Conservation (phyloP, 345 rosid genomes). For the Erucastrum elatum region DNA sequence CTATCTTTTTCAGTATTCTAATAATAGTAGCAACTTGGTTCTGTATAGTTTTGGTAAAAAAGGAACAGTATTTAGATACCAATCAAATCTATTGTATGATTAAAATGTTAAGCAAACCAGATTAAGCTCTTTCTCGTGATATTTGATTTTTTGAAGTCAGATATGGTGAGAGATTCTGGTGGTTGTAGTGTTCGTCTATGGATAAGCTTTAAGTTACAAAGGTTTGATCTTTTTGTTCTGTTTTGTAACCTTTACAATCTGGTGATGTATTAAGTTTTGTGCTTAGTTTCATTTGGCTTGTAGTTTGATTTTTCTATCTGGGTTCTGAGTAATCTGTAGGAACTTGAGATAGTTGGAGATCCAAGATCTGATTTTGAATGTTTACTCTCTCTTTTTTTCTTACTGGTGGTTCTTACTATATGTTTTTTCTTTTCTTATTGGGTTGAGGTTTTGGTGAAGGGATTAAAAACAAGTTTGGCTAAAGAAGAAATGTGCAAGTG, state of each 20-base stretch:
- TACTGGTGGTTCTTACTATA: too few species aligned
- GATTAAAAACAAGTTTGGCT: slow-evolving; percentile 18
- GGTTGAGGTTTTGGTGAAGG: slow-evolving; percentile 28
- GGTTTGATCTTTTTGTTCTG: slow-evolving; percentile 32
- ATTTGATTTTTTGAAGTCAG: slow-evolving; percentile 2
- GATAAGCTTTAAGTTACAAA: slow-evolving; percentile 33
- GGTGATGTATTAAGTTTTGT: background rate
- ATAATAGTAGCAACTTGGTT: background rate
- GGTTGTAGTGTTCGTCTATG: slow-evolving; percentile 34
- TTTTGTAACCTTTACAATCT: background rate
- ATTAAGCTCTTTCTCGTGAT: slow-evolving; percentile 11
- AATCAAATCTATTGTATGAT: background rate
- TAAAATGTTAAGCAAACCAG: slow-evolving; percentile 24
- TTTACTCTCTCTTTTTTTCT: background rate
- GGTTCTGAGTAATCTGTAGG: slow-evolving; percentile 14
- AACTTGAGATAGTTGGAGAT: slow-evolving; percentile 12
- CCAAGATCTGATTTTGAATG: slow-evolving; percentile 17
- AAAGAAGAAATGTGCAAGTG: slow-evolving; percentile 25
- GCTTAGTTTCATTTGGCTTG: background rate
- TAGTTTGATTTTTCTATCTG: slow-evolving; percentile 16
- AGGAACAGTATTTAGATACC: background rate
- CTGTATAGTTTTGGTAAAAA: slow-evolving; percentile 1
- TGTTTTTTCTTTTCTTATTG: background rate
- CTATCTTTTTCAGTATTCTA: background rate
- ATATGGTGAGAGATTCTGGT: slow-evolving; percentile 30